These are phyloP conservation scores for Chlorella sp. DNA, from an alignment of 139 green algal species.

Conservation along the genomic window DNA sequence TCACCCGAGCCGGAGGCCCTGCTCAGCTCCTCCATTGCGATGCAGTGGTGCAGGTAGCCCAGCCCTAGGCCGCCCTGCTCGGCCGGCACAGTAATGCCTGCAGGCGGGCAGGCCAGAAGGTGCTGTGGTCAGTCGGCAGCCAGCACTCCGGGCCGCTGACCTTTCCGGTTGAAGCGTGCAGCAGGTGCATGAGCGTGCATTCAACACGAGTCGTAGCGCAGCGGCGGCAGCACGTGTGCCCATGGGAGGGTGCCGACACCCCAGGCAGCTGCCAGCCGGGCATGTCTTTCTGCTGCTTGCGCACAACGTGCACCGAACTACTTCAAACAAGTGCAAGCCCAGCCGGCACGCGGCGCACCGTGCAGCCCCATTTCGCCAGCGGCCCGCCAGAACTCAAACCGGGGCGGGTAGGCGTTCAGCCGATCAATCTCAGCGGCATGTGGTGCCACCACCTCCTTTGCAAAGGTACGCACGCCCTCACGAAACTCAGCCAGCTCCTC, in stretches of 20 bases:
- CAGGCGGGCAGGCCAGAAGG: too few species aligned
- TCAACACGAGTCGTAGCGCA: too few species aligned
- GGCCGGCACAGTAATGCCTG: slow-evolving; percentile 75
- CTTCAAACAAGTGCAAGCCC: too few species aligned
- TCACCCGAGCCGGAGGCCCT: slow-evolving; percentile 74
- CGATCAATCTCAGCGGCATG: slow-evolving; percentile 78
- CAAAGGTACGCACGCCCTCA: slow-evolving; percentile 73
- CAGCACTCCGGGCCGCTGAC: too few species aligned
- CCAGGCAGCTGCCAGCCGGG: too few species aligned
- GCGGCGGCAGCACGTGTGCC: too few species aligned
- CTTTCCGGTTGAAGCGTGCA: too few species aligned
- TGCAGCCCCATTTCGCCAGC: slow-evolving; percentile 90
- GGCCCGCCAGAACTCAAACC: slow-evolving; percentile 85
- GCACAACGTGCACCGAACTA: too few species aligned
- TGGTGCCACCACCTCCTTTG: slow-evolving; percentile 72
- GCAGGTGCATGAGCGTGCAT: too few species aligned
- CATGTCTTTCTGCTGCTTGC: too few species aligned
- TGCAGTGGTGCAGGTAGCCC: slow-evolving; percentile 87
- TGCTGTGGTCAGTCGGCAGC: too few species aligned
- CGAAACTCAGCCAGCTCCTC: slow-evolving; percentile 65
- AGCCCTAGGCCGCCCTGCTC: slow-evolving; percentile 89
- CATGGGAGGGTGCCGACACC: too few species aligned
- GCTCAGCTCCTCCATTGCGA: slow-evolving; percentile 95
- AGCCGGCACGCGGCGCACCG: slow-evolving; percentile 44
- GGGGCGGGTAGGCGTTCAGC: slow-evolving; percentile 80